A percentile compares a stretch with the other conserved stretches of the same genome.
Conservation (phyloP, 805 yeast species). For the Hanseniaspora clermontiae region DNA sequence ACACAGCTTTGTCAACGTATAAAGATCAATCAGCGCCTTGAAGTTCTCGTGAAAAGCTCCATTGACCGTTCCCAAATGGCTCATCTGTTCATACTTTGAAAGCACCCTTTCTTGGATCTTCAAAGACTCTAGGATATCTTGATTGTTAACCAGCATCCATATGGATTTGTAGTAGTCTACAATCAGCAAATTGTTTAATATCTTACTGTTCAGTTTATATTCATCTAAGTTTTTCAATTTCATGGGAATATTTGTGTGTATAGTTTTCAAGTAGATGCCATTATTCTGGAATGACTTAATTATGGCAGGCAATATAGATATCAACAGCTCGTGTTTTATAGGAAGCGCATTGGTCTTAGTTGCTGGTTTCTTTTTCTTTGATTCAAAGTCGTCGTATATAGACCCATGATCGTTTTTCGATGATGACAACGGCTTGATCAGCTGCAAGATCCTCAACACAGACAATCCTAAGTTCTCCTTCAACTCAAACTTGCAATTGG, state of each 20-base stretch:
- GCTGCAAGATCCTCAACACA: constrained; percentile 1
- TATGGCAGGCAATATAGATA: neutral
- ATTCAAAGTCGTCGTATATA: constrained; percentile 1
- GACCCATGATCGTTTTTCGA: neutral
- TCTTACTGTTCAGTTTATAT: neutral
- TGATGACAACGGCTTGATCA: neutral
- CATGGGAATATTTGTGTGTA: constrained; percentile 7
- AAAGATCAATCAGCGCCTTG: neutral
- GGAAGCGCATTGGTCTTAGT: neutral
- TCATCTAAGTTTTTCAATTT: constrained; percentile 5
- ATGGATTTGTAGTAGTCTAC: neutral
- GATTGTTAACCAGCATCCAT: constrained; percentile 4
- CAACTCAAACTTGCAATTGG: neutral
- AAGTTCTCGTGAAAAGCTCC: neutral
- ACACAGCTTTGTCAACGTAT: neutral
- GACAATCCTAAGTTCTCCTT: constrained; percentile 6
- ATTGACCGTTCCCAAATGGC: neutral
- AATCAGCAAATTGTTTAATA: neutral
- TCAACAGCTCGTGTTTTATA: neutral
- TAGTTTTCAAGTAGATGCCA: neutral
- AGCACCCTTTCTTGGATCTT: neutral
- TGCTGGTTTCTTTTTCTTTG: neutral
- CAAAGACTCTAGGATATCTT: neutral
- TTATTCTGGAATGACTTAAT: constrained; percentile 5
- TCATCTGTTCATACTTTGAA: neutral